Evolutionary conservation across 2,329 filamentous ascomycete species (phyloP).

Genomic region (Arthrobotrys iridis): DNA sequence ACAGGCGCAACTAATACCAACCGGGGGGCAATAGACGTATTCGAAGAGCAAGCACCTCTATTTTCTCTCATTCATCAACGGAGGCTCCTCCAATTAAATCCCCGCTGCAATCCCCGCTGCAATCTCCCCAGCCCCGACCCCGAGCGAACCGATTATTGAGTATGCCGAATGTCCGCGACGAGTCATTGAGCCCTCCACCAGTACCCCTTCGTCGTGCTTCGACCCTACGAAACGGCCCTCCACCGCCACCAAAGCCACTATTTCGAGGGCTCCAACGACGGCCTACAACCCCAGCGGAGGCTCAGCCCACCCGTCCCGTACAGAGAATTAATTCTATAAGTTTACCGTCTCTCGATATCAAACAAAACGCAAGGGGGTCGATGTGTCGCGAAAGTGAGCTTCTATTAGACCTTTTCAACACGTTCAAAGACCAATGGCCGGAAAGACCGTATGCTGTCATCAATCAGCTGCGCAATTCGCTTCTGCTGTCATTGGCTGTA

Average conservation of each 20-base stretch:
- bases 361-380: constrained; percentile 15
- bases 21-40: constrained; percentile 14
- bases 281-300: constrained; percentile 35
- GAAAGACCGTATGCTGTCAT: constrained; percentile 50
- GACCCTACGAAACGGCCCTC: constrained; percentile 14
- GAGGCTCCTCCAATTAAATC: constrained; percentile 18
- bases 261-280: constrained; percentile 42
- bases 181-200: constrained; percentile 3
- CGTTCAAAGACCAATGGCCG: constrained; percentile 41
- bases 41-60: constrained; percentile 39
- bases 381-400: constrained; percentile 47
- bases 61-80: constrained; percentile 47
- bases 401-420: constrained; percentile 34
- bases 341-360: constrained; percentile 44
- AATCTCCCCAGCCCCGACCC: background rate
- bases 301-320: constrained; percentile 22
- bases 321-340: constrained; percentile 25
- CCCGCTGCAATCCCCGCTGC: background rate
- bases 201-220: constrained; percentile 18
- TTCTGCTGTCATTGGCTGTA: constrained; percentile 31
- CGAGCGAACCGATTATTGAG: constrained; percentile 18
- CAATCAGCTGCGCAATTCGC: constrained; percentile 47
- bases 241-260: constrained; percentile 41
- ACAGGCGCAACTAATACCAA: background rate
- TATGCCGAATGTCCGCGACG: constrained; percentile 21